These are phyloP conservation scores for Nakazawaea anatomiae DNA, from an alignment of 805 yeast species.

Conservation along the genomic window DNA sequence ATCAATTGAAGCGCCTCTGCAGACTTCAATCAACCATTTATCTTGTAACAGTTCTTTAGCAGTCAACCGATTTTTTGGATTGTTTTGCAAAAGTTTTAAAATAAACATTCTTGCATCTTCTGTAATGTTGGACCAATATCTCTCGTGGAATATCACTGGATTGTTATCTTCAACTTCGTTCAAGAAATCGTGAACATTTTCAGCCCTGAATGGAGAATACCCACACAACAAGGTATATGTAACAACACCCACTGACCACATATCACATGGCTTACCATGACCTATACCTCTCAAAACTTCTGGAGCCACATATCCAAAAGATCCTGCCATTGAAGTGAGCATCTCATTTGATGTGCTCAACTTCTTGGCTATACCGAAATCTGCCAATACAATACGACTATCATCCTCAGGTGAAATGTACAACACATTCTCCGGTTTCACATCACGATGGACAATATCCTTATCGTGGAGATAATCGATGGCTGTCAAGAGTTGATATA, in stretches of 20 bases:
- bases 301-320: conserved; percentile 96
- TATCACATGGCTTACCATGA: conserved; percentile 93
- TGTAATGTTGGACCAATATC: conserved; percentile 81
- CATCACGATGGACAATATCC: conserved; percentile 87
- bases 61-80: conserved; percentile 66
- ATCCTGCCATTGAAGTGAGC: conserved; percentile 61
- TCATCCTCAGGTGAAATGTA: conserved; percentile 57
- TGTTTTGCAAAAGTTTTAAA: conserved; percentile 57
- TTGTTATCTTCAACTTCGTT: conserved; percentile 68
- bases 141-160: conserved; percentile 80
- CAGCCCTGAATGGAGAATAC: conserved; percentile 86
- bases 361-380: conserved; percentile 90
- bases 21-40: conserved; percentile 64
- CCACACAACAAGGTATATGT: conserved; percentile 89
- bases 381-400: conserved; percentile 82
- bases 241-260: conserved; percentile 94
- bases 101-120: conserved; percentile 79
- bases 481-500: conserved; percentile 73
- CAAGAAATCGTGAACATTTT: conserved; percentile 73
- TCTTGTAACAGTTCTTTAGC: conserved; percentile 59
- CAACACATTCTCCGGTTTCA: conserved; percentile 89
- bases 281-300: conserved; percentile 79
- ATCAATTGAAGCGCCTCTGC: conserved; percentile 37
- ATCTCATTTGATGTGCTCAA: conserved; percentile 54
- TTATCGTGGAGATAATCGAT: conserved; percentile 67